These are phyloP conservation scores for Berberis thunbergii DNA, from an alignment of 164 flowering plant species.

Conservation along the genomic window DNA sequence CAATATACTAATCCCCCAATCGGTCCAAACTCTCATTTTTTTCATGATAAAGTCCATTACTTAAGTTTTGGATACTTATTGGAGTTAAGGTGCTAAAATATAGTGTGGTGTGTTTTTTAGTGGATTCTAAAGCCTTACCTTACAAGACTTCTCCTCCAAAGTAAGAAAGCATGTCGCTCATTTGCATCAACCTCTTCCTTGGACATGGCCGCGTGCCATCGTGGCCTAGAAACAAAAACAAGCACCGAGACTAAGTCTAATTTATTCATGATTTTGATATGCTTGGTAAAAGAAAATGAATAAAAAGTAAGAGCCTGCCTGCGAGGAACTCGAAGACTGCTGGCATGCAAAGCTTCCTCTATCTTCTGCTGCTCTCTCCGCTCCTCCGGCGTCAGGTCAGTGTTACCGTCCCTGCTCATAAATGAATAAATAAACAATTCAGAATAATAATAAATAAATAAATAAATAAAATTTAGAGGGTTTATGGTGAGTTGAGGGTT, in stretches of 20 bases:
- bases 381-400: constrained; percentile 47
- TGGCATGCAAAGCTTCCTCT: constrained; percentile 72
- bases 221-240: constrained; percentile 48
- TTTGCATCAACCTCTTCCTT: constrained; percentile 76
- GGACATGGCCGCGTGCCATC: constrained; percentile 73
- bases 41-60: neutral
- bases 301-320: constrained; percentile 28
- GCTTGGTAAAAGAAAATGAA: neutral
- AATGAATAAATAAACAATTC: neutral
- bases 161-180: constrained; percentile 67
- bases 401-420: constrained; percentile 41
- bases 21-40: too few relatives aligned
- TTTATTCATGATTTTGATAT: neutral
- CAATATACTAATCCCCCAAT: too few relatives aligned
- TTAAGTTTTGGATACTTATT: too few relatives aligned
- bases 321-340: constrained; percentile 87
- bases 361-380: constrained; percentile 55
- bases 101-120: neutral
- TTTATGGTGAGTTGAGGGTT: neutral
- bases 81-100: neutral
- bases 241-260: neutral
- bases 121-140: constrained; percentile 31
- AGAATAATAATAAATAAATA: neutral
- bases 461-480: neutral
- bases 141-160: constrained; percentile 86